Evolutionary conservation across 305 asterid genomes (phyloP), one percentile per base, ranked within the genome.

Genomic region (Plantago rigida): DNA sequence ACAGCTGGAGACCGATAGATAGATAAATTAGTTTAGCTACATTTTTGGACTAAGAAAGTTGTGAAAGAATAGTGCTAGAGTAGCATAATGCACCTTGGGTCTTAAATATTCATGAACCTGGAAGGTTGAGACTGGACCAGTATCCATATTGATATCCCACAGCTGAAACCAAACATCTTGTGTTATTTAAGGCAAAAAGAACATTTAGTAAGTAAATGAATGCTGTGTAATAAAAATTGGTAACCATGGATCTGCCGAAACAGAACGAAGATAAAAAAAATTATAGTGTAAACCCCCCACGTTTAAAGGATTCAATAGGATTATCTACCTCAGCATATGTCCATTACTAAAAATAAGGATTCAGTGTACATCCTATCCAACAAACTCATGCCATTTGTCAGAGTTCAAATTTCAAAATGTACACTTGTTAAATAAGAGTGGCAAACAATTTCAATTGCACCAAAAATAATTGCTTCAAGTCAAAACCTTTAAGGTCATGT

Each of bases 101-200:
- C 94, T 86, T 75, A 92, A 76, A 79, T 92, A 69, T 77, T 92
- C 99, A 9, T 92, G 99, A 74, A 92, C 99, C 84, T 89, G 95
- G 84, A 79, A 92, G 51, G 97, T 92, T 14, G 95, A 49, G 62
- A 92, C 99, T 51, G 99, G 98, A 67, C 95, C 95, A 69, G 98
- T 81, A 80, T 92, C 95, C 98, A 88, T 92, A 70, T 92, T 92
- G 42, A 92, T 77, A 74, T 92, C 99, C 99, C 99, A 92, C 67
- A 92, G 73, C 99, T 92, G 87, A 76, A 69, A 72, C 68, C 56
- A 55, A 59, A 56, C 53, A 56, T 56, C 51, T 62, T 59, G 62
- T 71, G 67, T 56, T 24, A 41, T n/a, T n/a, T n/a, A 64, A 31
- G 46, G 64, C 26, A 15, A 51, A 65, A 45, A 66, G 44, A 60